Percentiles rank a stretch among this genome's conserved stretches.
These are phyloP conservation scores for Metarhizium rileyi DNA, from an alignment of 2,329 filamentous ascomycete genomes.

Conservation along the genomic window DNA sequence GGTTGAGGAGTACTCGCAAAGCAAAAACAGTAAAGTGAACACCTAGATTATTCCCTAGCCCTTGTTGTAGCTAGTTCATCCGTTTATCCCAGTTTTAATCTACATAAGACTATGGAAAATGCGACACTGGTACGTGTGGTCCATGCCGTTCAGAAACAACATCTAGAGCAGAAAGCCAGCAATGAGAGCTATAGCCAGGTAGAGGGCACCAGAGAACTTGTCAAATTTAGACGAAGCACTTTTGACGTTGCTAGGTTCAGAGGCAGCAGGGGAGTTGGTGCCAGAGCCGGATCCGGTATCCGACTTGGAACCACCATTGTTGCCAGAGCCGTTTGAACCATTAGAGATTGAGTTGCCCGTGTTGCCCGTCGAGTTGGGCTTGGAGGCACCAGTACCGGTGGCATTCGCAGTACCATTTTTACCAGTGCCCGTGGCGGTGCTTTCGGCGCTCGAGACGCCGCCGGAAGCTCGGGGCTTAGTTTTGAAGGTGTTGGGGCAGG, in stretches of 20 bases:
- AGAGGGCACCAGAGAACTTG: constrained; percentile 10
- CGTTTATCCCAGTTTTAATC: constrained; percentile 1
- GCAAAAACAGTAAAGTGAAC: not conserved
- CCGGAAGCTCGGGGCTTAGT: constrained; percentile 17
- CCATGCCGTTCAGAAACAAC: not conserved
- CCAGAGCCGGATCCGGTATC: not conserved
- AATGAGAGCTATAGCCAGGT: constrained; percentile 9
- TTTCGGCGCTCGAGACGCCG: not conserved
- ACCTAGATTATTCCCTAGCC: not conserved
- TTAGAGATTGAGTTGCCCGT: constrained; percentile 8
- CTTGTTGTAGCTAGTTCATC: constrained; percentile 1
- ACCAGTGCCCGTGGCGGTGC: constrained; percentile 1
- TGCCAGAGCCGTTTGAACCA: not conserved
- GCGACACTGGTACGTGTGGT: not conserved
- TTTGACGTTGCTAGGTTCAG: constrained; percentile 1
- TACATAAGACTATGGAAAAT: constrained; percentile 2
- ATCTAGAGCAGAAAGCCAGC: constrained; percentile 10
- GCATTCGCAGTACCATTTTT: too few species aligned
- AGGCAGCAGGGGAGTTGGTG: not conserved
- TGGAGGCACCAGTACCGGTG: constrained; percentile 2
- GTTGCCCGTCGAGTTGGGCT: constrained; percentile 4
- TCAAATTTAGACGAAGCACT: not conserved
- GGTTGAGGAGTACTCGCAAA: not conserved
- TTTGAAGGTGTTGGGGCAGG: constrained; percentile 36
- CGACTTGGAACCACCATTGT: not conserved